A percentile compares a stretch with the other conserved stretches of the same genome.
These are phyloP conservation scores for Cadophora sp. DNA, from an alignment of 2,329 filamentous ascomycete species.

Conservation along the genomic window DNA sequence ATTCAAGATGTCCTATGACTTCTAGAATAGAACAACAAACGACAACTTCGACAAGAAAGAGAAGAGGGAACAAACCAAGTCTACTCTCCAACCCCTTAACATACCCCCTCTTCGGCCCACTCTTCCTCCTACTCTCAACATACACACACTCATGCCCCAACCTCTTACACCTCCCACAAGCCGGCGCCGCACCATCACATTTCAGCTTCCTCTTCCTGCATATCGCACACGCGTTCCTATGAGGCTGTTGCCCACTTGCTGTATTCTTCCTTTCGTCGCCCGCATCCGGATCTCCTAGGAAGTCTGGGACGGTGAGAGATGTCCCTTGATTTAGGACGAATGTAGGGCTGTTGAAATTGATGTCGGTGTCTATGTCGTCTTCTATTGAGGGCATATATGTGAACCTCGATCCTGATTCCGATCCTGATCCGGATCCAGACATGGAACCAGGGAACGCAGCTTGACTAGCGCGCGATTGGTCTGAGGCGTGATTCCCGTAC, in stretches of 20 bases:
- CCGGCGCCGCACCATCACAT: constrained; percentile 67
- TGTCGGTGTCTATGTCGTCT: not conserved
- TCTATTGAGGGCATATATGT: not conserved
- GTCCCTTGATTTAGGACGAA: not conserved
- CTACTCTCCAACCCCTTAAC: constrained; percentile 79
- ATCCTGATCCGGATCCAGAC: not conserved
- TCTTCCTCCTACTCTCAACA: constrained; percentile 71
- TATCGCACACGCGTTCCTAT: constrained; percentile 74
- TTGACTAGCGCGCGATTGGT: no score
- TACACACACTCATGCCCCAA: constrained; percentile 69
- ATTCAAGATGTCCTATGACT: no score
- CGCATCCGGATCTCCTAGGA: no score
- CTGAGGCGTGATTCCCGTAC: no score
- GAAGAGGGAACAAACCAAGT: constrained; percentile 70
- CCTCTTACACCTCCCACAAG: constrained; percentile 66
- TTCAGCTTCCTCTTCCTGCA: constrained; percentile 86
- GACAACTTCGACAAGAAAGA: not conserved
- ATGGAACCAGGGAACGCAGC: no score
- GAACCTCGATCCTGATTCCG: not conserved
- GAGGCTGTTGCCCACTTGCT: not conserved
- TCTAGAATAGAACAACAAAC: no score
- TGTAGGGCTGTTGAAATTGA: not conserved
- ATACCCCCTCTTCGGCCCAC: constrained; percentile 71
- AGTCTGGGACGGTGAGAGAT: no score
- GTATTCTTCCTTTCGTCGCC: no score